Percentiles rank a stretch among this genome's conserved stretches.
These are phyloP conservation scores for Babesia ovis DNA, from an alignment of 169 alveolate species.

Conservation along the genomic window DNA sequence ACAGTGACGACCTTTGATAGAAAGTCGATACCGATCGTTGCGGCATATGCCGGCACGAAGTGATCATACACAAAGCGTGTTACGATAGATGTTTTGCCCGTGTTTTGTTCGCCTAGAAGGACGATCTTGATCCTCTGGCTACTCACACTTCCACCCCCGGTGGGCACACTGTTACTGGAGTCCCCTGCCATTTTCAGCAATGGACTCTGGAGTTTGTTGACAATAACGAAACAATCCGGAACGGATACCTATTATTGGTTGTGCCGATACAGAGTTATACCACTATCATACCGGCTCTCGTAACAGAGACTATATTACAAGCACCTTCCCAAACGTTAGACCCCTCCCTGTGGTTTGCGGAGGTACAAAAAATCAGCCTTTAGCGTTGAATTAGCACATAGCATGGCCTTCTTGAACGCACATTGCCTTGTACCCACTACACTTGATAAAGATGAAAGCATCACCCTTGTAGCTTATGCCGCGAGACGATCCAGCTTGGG, in stretches of 20 bases:
- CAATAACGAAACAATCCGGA: background rate
- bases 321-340: background rate
- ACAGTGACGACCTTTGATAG: slow-evolving; percentile 92
- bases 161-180: slow-evolving; percentile 4
- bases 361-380: too few species aligned
- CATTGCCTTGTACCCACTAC: too few species aligned
- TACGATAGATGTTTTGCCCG: slow-evolving; percentile 97
- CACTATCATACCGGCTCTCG: background rate
- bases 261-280: background rate
- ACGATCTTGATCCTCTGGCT: slow-evolving; percentile 67
- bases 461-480: too few species aligned
- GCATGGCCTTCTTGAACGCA: too few species aligned
- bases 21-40: slow-evolving; percentile 97
- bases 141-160: slow-evolving; percentile 47
- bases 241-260: background rate
- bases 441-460: too few species aligned
- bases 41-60: slow-evolving; percentile 87
- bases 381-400: too few species aligned
- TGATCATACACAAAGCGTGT: slow-evolving; percentile 97
- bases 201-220: background rate
- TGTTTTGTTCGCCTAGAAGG: slow-evolving; percentile 85
- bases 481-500: too few species aligned
- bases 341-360: too few species aligned
- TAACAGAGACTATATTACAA: background rate
- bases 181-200: slow-evolving; percentile 28